Base-by-base conservation (phyloP, 306 rosid genomes). In the Casuarina equisetifolia region DNA sequence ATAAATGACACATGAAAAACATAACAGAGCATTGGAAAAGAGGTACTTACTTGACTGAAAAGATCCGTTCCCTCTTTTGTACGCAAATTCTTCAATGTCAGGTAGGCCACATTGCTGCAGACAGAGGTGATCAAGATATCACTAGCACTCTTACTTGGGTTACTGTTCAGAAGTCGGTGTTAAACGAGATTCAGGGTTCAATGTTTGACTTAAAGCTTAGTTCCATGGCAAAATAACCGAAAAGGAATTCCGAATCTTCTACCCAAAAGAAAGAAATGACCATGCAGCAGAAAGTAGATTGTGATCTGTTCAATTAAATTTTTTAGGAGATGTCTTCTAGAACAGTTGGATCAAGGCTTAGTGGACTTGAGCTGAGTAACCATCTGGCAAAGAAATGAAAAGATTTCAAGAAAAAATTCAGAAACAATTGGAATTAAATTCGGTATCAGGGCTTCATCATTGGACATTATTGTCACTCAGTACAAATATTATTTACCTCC, bases 51-150 rank as follows among this genome's bases (percentile, higher is more conserved):
- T 70, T 48, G 74, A 61, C 52, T 57, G 70, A 73, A 79, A 72
- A 87, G 84, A 77, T 48, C 77, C 86, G 17, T 64, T 76, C 74
- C 55, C 72, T 79, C 79, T 77, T 74, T 70, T 73, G 84, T 77
- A 85, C 2, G 92, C 86, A 70, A 83, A 87, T 48, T 87, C 98
- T 79, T 86, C 91, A 76, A 94, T 92, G 73, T 88, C 92, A 54
- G 92, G 94, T 38, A 81, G 74, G 38, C 58, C 74, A 54, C 75
- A 17, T 5, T 75, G 79, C 94, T 89, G 90, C 61, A 54, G 76
- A 70, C 64, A 54, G 82, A 75, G 48, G 5, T 50, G 43, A 74
- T 58, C 63, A 62, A 2, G 40, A 40, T 35, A 73, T 57, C 68
- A 81, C 46, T 40, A 68, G 53, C 4, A 71, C 44, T 20, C 79